phyloP scores from a whole-genome alignment of 352 stramenopile species.

The Phytophthora multivora region DNA sequence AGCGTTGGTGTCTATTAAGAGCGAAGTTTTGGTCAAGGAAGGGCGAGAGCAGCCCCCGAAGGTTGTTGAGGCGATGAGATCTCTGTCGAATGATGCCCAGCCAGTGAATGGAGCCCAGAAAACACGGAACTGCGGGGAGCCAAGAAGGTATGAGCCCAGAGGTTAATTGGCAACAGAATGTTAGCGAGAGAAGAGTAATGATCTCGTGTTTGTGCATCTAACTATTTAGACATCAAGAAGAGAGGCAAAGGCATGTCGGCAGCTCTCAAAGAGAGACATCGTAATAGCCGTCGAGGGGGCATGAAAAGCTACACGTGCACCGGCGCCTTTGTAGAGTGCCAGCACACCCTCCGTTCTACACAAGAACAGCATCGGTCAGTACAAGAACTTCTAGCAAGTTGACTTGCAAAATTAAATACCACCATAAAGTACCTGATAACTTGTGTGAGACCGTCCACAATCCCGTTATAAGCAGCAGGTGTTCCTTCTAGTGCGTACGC shows the following conservation, averaged over 20 bases:
- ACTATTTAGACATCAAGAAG: constrained; percentile 39
- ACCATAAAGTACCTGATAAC: constrained; percentile 50
- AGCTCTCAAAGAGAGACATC: constrained; percentile 97
- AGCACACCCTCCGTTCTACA: constrained; percentile 82
- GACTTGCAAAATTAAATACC: background rate
- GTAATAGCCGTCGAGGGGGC: constrained; percentile 96
- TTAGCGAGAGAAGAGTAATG: no score
- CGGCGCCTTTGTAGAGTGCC: constrained; percentile 95
- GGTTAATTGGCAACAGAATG: no score
- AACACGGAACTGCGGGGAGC: background rate
- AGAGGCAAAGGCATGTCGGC: constrained; percentile 57
- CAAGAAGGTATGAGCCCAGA: constrained; percentile 12
- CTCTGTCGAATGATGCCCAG: constrained; percentile 32
- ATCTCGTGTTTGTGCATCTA: constrained; percentile 12
- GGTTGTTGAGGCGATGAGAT: constrained; percentile 31
- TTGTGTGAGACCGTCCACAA: constrained; percentile 90
- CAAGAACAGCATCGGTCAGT: constrained; percentile 11
- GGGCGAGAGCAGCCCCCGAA: constrained; percentile 30
- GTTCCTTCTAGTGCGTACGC: constrained; percentile 41
- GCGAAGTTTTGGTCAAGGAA: constrained; percentile 38
- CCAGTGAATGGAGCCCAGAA: constrained; percentile 28
- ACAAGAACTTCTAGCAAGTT: background rate
- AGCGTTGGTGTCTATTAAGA: constrained; percentile 28
- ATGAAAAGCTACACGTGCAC: constrained; percentile 94
- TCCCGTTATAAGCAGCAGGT: constrained; percentile 53